Base-by-base conservation (phyloP, 2,329 filamentous ascomycete genomes). In the Pseudogymnoascus sp. region DNA sequence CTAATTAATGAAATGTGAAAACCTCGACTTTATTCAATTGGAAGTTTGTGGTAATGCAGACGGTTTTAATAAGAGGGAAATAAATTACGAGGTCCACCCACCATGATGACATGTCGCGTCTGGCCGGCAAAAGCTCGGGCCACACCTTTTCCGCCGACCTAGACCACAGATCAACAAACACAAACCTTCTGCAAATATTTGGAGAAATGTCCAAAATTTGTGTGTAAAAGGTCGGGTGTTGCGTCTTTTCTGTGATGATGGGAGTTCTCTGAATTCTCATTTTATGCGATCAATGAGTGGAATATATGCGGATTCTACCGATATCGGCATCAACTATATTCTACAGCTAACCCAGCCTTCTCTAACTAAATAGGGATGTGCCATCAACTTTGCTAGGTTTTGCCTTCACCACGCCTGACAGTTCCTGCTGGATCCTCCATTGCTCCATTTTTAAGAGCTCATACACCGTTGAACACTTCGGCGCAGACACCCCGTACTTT, bases 391-490 rank as follows among this genome's bases (percentile, higher is more conserved):
- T 57, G 11, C n/a, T 57, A 36, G 51, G 51, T 14, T 57, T 57
- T 36, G 28, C n/a, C 51, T 57, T 57, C 16, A 57, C 28, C 28
- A 57, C 51, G 51, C 51, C 51, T 21, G 51, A 57, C 6, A 57
- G 28, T 2, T 57, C 28, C 34, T 61, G 60, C 45, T 70, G 71
- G 8, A 64, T 66, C 48, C 77, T 78, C 69, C 76, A 73, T 70
- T 83, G 81, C 57, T 79, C 80, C 76, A 78, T 81, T 71, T 79
- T 79, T 64, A 84, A 71, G 65, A 84, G 69, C 11, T 81, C 81
- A 75, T 85, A 85, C 70, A 85, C 71, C 14, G 73, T 83, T 72
- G 84, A 80, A 70, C 83, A 65, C 68, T 81, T 72, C 7, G 80
- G 81, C 80, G 83, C 81, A 68, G 82, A 80, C 10, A 80, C 72